Evolutionary conservation across 202 grass and related monocot genomes (phyloP).

Genomic region (Cymbopogon flexuosus): DNA sequence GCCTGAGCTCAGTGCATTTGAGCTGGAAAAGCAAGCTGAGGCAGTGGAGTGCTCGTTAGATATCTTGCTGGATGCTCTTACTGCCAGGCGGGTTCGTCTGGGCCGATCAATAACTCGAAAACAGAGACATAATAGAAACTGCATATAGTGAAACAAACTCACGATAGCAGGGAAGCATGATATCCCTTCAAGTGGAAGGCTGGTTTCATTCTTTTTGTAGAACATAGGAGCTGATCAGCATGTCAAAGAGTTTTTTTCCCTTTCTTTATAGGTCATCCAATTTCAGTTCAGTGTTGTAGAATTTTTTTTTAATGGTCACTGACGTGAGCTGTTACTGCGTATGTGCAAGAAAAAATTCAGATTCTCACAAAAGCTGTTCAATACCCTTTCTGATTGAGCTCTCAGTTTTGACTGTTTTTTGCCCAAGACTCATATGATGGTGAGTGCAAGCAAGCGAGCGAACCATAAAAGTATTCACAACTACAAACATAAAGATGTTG

Average conservation of each 20-base stretch:
- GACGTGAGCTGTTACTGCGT: not conserved
- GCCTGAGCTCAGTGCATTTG: slow-evolving; percentile 39
- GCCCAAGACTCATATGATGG: not conserved
- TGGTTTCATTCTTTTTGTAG: slow-evolving; percentile 25
- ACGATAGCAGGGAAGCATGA: not conserved
- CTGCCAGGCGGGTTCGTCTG: slow-evolving; percentile 54
- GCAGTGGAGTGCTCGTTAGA: slow-evolving; percentile 62
- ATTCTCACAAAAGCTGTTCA: not conserved
- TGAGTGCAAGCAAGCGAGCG: no score
- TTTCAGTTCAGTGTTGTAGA: not conserved
- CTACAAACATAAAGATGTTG: not conserved
- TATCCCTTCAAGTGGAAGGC: not conserved
- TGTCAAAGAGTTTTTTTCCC: not conserved
- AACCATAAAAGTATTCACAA: no score
- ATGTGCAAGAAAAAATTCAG: not conserved
- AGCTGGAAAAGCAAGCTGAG: slow-evolving; percentile 69
- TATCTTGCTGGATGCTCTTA: slow-evolving; percentile 66
- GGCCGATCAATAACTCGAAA: slow-evolving; percentile 76
- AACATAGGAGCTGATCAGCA: slow-evolving; percentile 16
- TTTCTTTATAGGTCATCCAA: not conserved
- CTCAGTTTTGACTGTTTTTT: not conserved
- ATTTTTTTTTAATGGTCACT: not conserved
- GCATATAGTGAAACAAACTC: slow-evolving; percentile 40
- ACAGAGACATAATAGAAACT: slow-evolving; percentile 65
- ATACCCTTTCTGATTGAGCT: not conserved